A percentile compares a stretch with the other conserved stretches of the same genome.
These are phyloP conservation scores for Hyphopichia khmerensis DNA, from an alignment of 1,139 yeast genomes.

Conservation along the genomic window DNA sequence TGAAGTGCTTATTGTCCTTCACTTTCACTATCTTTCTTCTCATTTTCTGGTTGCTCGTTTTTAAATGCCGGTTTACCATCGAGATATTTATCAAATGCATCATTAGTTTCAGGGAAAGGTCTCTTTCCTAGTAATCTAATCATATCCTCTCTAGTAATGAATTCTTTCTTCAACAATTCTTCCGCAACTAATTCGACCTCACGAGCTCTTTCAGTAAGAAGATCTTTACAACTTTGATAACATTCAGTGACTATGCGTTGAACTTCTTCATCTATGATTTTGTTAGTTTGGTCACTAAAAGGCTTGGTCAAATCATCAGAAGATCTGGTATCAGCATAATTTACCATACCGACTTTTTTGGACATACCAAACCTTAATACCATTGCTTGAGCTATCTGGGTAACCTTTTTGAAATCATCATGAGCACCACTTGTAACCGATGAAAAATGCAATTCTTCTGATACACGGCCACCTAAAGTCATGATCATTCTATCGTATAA, in stretches of 20 bases:
- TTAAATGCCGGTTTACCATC: conserved; percentile 45
- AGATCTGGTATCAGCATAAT: conserved; percentile 57
- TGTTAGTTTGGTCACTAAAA: conserved; percentile 84
- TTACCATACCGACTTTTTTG: conserved; percentile 66
- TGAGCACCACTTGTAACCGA: conserved; percentile 83
- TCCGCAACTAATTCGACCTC: conserved; percentile 62
- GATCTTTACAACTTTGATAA: conserved; percentile 49
- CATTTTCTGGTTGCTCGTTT: conserved; percentile 24
- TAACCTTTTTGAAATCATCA: conserved; percentile 78
- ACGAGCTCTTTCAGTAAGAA: conserved; percentile 50
- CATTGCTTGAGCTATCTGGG: conserved; percentile 77
- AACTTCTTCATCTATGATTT: conserved; percentile 64
- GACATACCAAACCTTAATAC: conserved; percentile 78
- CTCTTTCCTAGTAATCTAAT: conserved; percentile 68
- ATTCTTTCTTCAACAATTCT: conserved; percentile 65
- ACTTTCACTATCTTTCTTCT: conserved; percentile 11
- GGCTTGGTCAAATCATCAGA: conserved; percentile 79
- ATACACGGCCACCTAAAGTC: conserved; percentile 80
- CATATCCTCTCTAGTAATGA: conserved; percentile 81
- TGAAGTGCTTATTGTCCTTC: too few species aligned
- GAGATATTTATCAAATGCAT: conserved; percentile 76
- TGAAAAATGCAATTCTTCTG: conserved; percentile 72
- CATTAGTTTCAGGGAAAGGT: conserved; percentile 75
- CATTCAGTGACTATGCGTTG: conserved; percentile 58
- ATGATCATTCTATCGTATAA: conserved; percentile 72